Percentiles rank a stretch among this genome's conserved stretches.
These are phyloP conservation scores for Punica granatum DNA, from an alignment of 345 rosid species.

Conservation along the genomic window DNA sequence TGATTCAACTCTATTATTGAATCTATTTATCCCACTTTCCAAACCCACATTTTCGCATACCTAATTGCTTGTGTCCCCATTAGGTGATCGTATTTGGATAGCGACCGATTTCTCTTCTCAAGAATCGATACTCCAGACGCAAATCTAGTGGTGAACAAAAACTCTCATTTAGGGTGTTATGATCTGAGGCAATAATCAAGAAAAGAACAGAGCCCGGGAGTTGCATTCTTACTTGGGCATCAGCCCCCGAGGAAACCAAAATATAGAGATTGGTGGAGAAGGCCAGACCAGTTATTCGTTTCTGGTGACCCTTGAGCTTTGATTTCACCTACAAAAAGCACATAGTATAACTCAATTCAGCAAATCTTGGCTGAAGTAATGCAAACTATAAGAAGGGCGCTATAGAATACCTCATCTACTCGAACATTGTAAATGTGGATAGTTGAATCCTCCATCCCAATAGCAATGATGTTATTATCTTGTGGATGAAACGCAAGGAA, in stretches of 20 bases:
- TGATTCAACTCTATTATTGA: no score
- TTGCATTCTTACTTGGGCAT: conserved; percentile 61
- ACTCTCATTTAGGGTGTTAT: not conserved
- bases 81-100: conserved; percentile 51
- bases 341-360: conserved; percentile 3
- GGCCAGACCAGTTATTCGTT: conserved; percentile 76
- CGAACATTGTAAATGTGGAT: conserved; percentile 78
- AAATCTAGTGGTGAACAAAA: conserved; percentile 32
- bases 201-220: not conserved
- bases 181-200: not conserved
- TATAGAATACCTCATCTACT: conserved; percentile 59
- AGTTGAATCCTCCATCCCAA: conserved; percentile 87
- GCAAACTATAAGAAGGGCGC: not conserved
- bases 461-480: conserved; percentile 81
- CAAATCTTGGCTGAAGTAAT: not conserved
- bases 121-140: conserved; percentile 74
- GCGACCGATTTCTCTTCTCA: conserved; percentile 73
- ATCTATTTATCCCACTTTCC: no score
- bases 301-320: conserved; percentile 81
- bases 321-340: conserved; percentile 57
- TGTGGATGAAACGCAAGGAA: conserved; percentile 84
- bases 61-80: conserved; percentile 66
- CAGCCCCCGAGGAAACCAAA: conserved; percentile 92
- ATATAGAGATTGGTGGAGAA: conserved; percentile 63
- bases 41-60: no score